Conservation (phyloP, 2,329 filamentous ascomycete species). For the Cladophialophora yegresii region DNA sequence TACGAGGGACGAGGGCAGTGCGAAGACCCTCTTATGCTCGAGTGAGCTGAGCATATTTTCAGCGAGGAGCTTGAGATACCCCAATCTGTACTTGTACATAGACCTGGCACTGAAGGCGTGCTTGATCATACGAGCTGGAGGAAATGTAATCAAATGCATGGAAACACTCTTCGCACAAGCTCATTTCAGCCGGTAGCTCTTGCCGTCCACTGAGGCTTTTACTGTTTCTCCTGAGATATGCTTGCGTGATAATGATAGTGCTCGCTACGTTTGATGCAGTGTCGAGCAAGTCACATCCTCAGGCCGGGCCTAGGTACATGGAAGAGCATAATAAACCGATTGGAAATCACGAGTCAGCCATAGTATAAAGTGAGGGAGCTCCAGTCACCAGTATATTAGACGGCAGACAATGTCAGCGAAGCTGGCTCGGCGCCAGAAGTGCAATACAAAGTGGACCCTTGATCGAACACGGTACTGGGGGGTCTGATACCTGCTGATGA, state of each 20-base stretch:
- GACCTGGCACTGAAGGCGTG: not conserved
- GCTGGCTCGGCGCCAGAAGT: not conserved
- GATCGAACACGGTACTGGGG: not conserved
- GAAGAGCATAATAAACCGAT: not conserved
- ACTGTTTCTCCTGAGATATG: not conserved
- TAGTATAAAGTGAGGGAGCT: not conserved
- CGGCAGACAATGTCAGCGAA: not conserved
- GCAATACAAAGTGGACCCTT: not conserved
- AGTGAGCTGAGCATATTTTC: conserved; percentile 3
- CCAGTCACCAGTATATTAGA: not conserved
- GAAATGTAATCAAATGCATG: not conserved
- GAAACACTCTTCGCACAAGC: not conserved
- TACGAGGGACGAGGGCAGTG: not conserved
- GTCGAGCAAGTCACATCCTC: not conserved
- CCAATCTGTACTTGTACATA: conserved; percentile 7
- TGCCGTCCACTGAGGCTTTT: not conserved
- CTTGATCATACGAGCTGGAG: not conserved
- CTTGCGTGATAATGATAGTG: not conserved
- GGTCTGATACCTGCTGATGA: not conserved
- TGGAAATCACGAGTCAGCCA: not conserved
- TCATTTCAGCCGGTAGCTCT: not conserved
- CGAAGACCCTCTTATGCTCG: not conserved
- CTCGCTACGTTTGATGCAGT: not conserved
- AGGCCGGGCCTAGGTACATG: not conserved
- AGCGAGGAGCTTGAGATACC: conserved; percentile 9